Percentiles rank a stretch among this genome's conserved stretches.
These are phyloP conservation scores for Stagonosporopsis tanaceti DNA, from an alignment of 2,329 filamentous ascomycete genomes.

Conservation along the genomic window DNA sequence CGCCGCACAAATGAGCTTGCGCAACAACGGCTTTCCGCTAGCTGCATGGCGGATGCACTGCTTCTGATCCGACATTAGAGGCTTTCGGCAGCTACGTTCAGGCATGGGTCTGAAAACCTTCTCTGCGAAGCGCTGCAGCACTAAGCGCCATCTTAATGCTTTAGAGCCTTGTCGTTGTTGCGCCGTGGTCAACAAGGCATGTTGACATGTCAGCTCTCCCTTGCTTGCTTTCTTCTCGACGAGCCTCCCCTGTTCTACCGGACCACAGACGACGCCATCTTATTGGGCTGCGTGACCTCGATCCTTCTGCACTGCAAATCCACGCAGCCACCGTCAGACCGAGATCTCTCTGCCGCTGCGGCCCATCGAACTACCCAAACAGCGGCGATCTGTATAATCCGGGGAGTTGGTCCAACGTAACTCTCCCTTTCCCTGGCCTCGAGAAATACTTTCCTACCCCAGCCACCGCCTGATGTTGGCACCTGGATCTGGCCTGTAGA, in stretches of 20 bases:
- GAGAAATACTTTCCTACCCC: conserved; percentile 13
- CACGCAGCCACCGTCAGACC: conserved; percentile 32
- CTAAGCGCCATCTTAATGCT: conserved; percentile 33
- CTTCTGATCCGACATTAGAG: conserved; percentile 36
- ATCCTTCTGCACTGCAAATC: conserved; percentile 28
- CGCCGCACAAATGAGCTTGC: conserved; percentile 39
- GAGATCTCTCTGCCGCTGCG: conserved; percentile 35
- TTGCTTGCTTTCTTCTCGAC: conserved; percentile 44
- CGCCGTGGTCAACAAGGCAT: conserved; percentile 34
- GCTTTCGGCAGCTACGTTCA: conserved; percentile 19
- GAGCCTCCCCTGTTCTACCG: conserved; percentile 28
- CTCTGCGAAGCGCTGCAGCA: conserved; percentile 38
- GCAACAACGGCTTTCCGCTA: conserved; percentile 41
- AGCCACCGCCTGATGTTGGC: conserved; percentile 22
- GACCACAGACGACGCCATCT: conserved; percentile 12
- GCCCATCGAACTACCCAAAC: conserved; percentile 35
- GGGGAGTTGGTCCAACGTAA: conserved; percentile 43
- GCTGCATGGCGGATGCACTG: conserved; percentile 39
- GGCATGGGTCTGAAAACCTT: conserved; percentile 27
- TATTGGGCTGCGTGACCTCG: conserved; percentile 14
- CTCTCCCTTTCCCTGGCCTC: conserved; percentile 20
- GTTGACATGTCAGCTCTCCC: conserved; percentile 44
- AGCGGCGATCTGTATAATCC: conserved; percentile 37
- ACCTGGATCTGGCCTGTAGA: conserved; percentile 25
- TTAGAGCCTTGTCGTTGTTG: conserved; percentile 41